Base-by-base conservation (phyloP, 345 rosid species). In the Aquilaria malaccensis region DNA sequence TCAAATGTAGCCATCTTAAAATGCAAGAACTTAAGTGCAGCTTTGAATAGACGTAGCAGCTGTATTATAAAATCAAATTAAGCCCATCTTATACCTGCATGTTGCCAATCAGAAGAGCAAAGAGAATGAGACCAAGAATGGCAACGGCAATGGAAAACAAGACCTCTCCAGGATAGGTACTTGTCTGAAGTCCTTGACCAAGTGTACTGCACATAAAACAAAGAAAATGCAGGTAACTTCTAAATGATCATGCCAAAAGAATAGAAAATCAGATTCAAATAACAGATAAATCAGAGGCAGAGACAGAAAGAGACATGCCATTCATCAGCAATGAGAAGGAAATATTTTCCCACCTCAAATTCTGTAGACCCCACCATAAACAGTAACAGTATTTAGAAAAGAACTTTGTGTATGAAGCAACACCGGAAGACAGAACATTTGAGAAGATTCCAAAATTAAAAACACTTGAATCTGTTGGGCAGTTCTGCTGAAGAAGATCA, bases 341-440 rank as follows among this genome's bases (percentile, higher is more conserved):
- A 37, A 37, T 0, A 37, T 1, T 37, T 37, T 51, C 45, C 55
- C 62, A 93, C 99, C 99, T 93, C 68, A 94, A 78, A 76, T 94
- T 94, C 79, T 90, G 97, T 55, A 94, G 86, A n/a, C 99, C 99
- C 99, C 97, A 94, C 99, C 99, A 94, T 60, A 90, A 79, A 72
- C 96, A 94, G 64, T 81, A 94, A 70, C 83, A 86, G 68, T 79
- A 94, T 52, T 93, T 94, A 0, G 97, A 66, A 41, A 90, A 61
- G 72, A 93, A 93, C n/a, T 83, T 79, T 66, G 68, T 73, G 15
- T 96, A 85, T n/a, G 95, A 79, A 62, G 85, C 88, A 67, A 90
- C 71, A 6, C 77, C 84, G 53, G 96, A 90, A 30, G 92, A 69
- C 58, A 94, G 59, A n/a, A 95, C 97, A 11, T 78, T 70, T 15